A percentile compares a stretch with the other conserved stretches of the same genome.
These are phyloP conservation scores for Pythium brassicae DNA, from an alignment of 352 stramenopile genomes.

Conservation along the genomic window DNA sequence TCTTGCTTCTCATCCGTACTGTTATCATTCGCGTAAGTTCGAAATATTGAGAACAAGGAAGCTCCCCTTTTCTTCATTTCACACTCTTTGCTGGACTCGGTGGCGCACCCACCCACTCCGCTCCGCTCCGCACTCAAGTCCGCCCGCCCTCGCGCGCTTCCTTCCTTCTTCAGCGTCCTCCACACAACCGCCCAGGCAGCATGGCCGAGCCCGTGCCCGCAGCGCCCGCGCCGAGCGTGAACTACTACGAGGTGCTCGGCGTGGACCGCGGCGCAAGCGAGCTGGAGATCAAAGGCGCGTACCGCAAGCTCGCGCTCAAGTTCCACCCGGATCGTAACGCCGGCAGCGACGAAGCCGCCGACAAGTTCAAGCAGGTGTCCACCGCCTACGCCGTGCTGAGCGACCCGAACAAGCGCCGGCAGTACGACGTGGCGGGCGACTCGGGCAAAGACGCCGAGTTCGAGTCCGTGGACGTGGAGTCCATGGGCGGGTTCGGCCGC, in stretches of 20 bases:
- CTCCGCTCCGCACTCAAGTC: too few species aligned
- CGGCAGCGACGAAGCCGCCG: slow-evolving; percentile 64
- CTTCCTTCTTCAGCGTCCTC: neutral
- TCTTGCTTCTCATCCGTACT: too few species aligned
- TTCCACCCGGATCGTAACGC: slow-evolving; percentile 88
- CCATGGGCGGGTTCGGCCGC: slow-evolving; percentile 79
- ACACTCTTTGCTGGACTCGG: too few species aligned
- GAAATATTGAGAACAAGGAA: too few species aligned
- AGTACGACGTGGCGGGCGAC: slow-evolving; percentile 79
- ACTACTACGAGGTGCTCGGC: slow-evolving; percentile 88
- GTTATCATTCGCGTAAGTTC: too few species aligned
- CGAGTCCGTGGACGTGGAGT: slow-evolving; percentile 79
- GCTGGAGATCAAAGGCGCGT: slow-evolving; percentile 88
- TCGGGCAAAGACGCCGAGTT: slow-evolving; percentile 74
- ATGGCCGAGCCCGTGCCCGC: slow-evolving; percentile 59
- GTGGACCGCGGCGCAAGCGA: slow-evolving; percentile 84
- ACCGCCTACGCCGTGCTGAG: slow-evolving; percentile 84
- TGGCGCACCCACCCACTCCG: too few species aligned
- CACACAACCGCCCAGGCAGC: neutral
- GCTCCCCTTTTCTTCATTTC: too few species aligned
- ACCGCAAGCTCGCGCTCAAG: slow-evolving; percentile 88
- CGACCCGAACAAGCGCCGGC: slow-evolving; percentile 83
- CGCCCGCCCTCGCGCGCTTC: too few species aligned
- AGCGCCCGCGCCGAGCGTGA: slow-evolving; percentile 47
- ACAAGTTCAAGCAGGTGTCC: slow-evolving; percentile 84